Percentiles rank a stretch among this genome's conserved stretches.
phyloP scores from a whole-genome alignment of 2,329 filamentous ascomycete genomes.

The Nothopassalora personata region DNA sequence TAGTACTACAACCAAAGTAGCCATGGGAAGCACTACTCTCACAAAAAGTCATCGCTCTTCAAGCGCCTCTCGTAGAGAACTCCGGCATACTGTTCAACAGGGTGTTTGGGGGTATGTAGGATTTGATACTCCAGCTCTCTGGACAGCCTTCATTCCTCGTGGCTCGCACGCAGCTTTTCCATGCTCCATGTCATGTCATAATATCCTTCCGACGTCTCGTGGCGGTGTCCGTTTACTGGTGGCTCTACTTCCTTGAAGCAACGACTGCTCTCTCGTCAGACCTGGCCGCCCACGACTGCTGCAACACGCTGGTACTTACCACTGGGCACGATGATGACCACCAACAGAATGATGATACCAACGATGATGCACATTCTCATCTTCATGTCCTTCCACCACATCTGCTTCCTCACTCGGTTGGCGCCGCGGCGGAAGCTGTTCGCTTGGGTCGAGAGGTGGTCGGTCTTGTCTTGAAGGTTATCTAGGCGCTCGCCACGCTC shows the following conservation, averaged over 20 bases:
- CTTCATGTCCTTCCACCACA: conserved; percentile 99
- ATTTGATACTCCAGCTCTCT: not conserved
- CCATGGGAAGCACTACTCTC: conserved; percentile 13
- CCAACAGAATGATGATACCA: conserved; percentile 83
- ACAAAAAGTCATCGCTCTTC: conserved; percentile 14
- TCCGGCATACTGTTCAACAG: conserved; percentile 17
- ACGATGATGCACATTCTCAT: conserved; percentile 96
- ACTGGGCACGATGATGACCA: conserved; percentile 89
- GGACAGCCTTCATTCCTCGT: conserved; percentile 1
- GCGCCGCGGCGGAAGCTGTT: conserved; percentile 94
- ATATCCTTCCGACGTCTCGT: conserved; percentile 6
- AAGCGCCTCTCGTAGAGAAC: conserved; percentile 16
- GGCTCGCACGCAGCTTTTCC: conserved; percentile 5
- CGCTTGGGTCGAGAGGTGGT: conserved; percentile 87
- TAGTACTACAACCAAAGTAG: conserved; percentile 17
- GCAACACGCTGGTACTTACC: conserved; percentile 49
- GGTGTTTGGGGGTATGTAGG: conserved; percentile 14
- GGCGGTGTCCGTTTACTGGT: not conserved
- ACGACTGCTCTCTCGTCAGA: conserved; percentile 15
- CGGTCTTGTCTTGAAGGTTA: conserved; percentile 83
- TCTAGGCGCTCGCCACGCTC: conserved; percentile 88
- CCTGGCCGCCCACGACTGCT: not conserved
- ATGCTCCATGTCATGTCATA: conserved; percentile 10
- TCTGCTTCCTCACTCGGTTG: conserved; percentile 86
- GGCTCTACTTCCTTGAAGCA: conserved; percentile 18